phyloP scores from a whole-genome alignment of 2,329 filamentous ascomycete genomes.

The Simplicillium sp. region DNA sequence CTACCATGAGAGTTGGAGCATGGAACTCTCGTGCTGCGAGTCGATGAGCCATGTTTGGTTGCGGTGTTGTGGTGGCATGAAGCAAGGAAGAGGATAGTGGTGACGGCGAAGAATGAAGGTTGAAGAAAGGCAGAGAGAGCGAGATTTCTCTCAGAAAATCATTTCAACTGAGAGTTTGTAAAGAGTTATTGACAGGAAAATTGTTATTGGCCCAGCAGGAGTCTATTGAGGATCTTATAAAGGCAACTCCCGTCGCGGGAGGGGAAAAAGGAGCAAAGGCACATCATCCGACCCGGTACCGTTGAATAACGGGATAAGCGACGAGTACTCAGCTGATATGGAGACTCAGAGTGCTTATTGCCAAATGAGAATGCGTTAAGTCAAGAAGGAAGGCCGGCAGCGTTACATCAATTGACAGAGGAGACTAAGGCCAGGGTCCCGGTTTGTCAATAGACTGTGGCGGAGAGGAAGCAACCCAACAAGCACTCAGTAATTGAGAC shows the following conservation, averaged over 20 bases:
- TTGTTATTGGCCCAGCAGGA: too few species aligned
- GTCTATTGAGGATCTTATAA: too few species aligned
- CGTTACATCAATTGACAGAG: not conserved
- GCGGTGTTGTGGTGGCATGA: not conserved
- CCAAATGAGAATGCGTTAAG: not conserved
- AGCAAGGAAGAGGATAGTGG: slow-evolving; percentile 6
- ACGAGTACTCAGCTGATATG: not conserved
- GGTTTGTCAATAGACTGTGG: not conserved
- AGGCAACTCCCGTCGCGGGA: too few species aligned
- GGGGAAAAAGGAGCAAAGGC: too few species aligned
- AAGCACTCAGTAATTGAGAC: too few species aligned
- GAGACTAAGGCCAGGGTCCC: not conserved
- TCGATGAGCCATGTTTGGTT: too few species aligned
- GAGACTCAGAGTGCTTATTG: not conserved
- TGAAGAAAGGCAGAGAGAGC: not conserved
- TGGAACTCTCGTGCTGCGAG: too few species aligned
- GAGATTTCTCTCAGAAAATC: too few species aligned
- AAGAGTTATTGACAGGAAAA: too few species aligned
- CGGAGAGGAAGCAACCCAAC: not conserved
- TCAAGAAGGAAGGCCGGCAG: not conserved
- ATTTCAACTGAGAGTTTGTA: too few species aligned
- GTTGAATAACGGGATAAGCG: too few species aligned
- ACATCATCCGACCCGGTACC: too few species aligned
- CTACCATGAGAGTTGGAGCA: slow-evolving; percentile 12
- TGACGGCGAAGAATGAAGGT: not conserved